Conservation (phyloP, 495 filamentous ascomycete genomes). For the Letharia lupina region DNA sequence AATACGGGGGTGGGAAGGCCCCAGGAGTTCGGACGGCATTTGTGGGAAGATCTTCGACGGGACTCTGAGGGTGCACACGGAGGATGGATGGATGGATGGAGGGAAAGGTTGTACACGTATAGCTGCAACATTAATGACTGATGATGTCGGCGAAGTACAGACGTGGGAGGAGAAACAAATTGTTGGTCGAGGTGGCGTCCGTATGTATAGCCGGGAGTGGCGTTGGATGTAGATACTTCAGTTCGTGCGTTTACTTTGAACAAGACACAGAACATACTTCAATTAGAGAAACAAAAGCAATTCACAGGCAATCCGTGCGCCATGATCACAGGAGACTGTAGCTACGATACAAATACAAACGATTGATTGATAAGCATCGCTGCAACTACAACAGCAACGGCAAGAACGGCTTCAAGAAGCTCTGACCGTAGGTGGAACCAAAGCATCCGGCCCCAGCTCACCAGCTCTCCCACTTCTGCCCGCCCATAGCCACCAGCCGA, state of each 20-base stretch:
- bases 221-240: not conserved
- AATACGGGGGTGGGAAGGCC: not conserved
- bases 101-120: not conserved
- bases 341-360: not conserved
- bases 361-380: not conserved
- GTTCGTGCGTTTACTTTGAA: too few species aligned
- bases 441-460: conserved; percentile 30
- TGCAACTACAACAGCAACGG: not conserved
- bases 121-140: not conserved
- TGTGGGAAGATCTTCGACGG: not conserved
- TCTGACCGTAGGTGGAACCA: not conserved
- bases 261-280: not conserved
- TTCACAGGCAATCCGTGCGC: not conserved
- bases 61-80: not conserved
- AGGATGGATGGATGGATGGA: not conserved
- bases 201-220: not conserved
- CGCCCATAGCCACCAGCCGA: conserved; percentile 69
- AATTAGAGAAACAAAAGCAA: not conserved
- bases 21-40: not conserved
- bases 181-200: not conserved
- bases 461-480: conserved; percentile 82
- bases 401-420: not conserved
- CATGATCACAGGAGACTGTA: not conserved
- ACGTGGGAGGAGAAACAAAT: not conserved
- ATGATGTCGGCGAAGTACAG: not conserved